Conservation (phyloP, 1,284 basidiomycete genomes). For the Puccinia hordei region DNA sequence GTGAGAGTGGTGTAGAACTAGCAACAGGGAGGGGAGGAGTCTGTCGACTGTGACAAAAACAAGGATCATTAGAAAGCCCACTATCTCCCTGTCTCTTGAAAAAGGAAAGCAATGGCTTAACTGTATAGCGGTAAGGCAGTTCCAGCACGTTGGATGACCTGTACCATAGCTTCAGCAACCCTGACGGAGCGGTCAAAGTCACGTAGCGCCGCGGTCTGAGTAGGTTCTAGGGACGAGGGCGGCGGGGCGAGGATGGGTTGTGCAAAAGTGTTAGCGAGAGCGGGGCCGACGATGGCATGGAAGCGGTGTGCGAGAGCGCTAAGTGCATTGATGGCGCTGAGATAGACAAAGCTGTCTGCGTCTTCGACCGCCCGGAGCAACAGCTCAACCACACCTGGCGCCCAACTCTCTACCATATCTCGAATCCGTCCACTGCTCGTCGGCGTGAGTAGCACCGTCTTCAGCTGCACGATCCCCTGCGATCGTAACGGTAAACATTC, state of each 20-base stretch:
- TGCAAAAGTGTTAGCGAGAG: slow-evolving; percentile 59
- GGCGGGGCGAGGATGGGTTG: slow-evolving; percentile 55
- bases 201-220: slow-evolving; percentile 62
- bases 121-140: slow-evolving; percentile 71
- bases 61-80: background rate
- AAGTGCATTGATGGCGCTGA: slow-evolving; percentile 88
- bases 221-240: slow-evolving; percentile 8
- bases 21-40: slow-evolving; percentile 21
- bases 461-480: slow-evolving; percentile 82
- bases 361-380: slow-evolving; percentile 84
- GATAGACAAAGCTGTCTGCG: slow-evolving; percentile 90
- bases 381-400: slow-evolving; percentile 81
- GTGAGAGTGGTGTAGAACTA: slow-evolving; percentile 4
- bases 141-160: slow-evolving; percentile 75
- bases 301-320: slow-evolving; percentile 75
- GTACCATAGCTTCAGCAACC: slow-evolving; percentile 81
- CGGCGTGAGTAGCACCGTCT: slow-evolving; percentile 67
- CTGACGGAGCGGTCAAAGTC: slow-evolving; percentile 78
- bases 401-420: slow-evolving; percentile 66
- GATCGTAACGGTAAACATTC: slow-evolving; percentile 91
- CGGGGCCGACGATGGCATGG: slow-evolving; percentile 72
- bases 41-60: slow-evolving; percentile 7
- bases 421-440: slow-evolving; percentile 55
- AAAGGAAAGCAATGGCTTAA: slow-evolving; percentile 60
- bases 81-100: background rate